A percentile compares a stretch with the other conserved stretches of the same genome.
phyloP scores from a whole-genome alignment of 2,329 filamentous ascomycete species.

The Ophiostoma australiae region DNA sequence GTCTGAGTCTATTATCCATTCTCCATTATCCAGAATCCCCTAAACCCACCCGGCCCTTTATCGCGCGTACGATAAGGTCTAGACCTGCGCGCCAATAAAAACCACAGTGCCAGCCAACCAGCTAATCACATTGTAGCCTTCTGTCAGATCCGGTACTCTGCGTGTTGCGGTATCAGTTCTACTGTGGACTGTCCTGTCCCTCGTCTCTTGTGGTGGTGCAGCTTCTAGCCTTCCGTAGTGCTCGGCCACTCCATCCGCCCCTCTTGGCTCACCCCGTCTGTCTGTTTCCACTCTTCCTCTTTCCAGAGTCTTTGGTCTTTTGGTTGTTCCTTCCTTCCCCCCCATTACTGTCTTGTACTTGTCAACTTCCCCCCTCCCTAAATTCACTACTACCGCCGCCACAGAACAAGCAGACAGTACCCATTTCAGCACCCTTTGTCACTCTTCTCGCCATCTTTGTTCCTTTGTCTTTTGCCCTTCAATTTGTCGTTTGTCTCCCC shows the following conservation, averaged over 20 bases:
- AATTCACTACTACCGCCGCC: conserved; percentile 7
- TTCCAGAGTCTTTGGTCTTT: neutral
- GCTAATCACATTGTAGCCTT: conserved; percentile 15
- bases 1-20: neutral
- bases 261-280: conserved; percentile 5
- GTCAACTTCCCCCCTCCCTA: neutral
- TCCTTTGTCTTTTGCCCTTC: neutral
- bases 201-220: neutral
- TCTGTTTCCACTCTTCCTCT: neutral
- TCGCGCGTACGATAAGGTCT: conserved; percentile 16
- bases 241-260: conserved; percentile 11
- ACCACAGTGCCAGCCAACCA: neutral
- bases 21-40: neutral
- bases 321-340: neutral
- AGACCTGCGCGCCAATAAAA: conserved; percentile 2
- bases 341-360: neutral
- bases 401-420: conserved; percentile 9
- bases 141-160: conserved; percentile 7
- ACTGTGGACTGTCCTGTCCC: conserved; percentile 7
- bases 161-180: neutral
- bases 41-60: conserved; percentile 11
- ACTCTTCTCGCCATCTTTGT: neutral
- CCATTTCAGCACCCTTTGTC: neutral
- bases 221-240: conserved; percentile 10
- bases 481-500: neutral